These are phyloP conservation scores for Silybum marianum DNA, from an alignment of 129 eudicot species.

Conservation along the genomic window DNA sequence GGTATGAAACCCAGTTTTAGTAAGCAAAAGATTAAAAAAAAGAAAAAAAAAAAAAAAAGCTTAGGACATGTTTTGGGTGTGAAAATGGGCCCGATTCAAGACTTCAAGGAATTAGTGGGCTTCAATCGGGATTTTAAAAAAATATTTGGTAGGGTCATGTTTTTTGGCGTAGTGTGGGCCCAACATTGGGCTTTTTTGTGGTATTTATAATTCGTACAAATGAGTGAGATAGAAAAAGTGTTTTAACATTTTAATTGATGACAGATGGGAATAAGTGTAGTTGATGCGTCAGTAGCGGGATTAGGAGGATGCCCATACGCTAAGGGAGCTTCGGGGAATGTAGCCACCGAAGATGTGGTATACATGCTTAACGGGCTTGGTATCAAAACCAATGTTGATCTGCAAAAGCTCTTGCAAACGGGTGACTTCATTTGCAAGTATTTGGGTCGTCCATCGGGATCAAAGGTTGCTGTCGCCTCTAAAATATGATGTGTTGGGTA, in stretches of 20 bases:
- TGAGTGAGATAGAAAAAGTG: neutral
- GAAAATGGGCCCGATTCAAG: neutral
- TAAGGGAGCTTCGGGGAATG: constrained; percentile 96
- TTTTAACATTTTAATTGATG: neutral
- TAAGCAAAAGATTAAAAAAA: too few species aligned
- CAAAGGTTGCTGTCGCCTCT: constrained; percentile 85
- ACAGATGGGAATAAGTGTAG: constrained; percentile 94
- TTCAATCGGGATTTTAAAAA: too few species aligned
- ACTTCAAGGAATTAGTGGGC: too few species aligned
- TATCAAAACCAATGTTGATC: constrained; percentile 69
- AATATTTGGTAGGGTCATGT: neutral
- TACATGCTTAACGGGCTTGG: constrained; percentile 97
- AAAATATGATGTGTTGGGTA: constrained; percentile 38
- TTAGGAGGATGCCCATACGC: constrained; percentile 98
- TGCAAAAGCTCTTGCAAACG: constrained; percentile 66
- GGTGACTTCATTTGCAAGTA: constrained; percentile 81
- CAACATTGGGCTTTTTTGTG: neutral
- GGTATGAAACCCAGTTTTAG: neutral
- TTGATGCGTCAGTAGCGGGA: constrained; percentile 89
- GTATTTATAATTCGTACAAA: neutral
- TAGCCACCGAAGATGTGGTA: constrained; percentile 95
- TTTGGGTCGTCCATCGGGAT: constrained; percentile 72
- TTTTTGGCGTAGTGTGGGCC: neutral
- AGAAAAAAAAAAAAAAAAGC: too few species aligned
- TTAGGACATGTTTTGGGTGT: neutral